Base-by-base conservation (phyloP, 352 stramenopile genomes). In the Globisporangium cylindrosporum region DNA sequence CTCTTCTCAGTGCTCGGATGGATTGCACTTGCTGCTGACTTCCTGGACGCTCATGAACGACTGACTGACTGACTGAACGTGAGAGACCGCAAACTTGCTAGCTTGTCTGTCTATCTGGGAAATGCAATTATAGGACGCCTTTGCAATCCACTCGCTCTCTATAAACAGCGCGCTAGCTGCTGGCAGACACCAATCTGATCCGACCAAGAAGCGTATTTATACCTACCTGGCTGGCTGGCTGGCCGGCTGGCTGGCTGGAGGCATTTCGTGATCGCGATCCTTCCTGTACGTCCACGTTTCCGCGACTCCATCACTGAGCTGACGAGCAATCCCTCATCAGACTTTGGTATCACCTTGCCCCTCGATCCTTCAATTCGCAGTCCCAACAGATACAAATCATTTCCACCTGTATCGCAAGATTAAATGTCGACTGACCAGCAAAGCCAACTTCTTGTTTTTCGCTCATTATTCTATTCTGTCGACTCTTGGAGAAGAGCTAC, bases 381-480 rank as follows among this genome's bases (percentile, higher is more conserved):
- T 49, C 38, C 38, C 38, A 48, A 15, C 12, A 48, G 38, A 48
- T 48, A 48, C 14, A 48, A 48, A 48, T 4, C 49, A 18, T 56
- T 32, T 55, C 12, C 22, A 25, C 34, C 51, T 43, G 25, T 57
- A 9, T 34, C 22, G n/a, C 51, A 34, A 34, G 22, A 1, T 34
- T 3, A 3, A 32, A 32, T 32, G 27, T 32, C 24, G 7, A 22
- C 18, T 63, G 36, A 4, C 41, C 9, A 48, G 43, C 27, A 43
- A 43, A 32, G 14, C 4, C 51, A 59, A 36, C 32, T 27, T 46
- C 32, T 22, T 29, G 29, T 27, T 61, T 29, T 34, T 57, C 27
- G 25, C 15, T 46, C 60, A 66, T n/a, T 66, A 22, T 12, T 64
- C 60, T 66, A 59, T 66, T 66, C 27, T 49, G 60, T 59, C 29